Evolutionary conservation across 2,329 filamentous ascomycete species (phyloP).

Genomic region (Massarina eburnea): DNA sequence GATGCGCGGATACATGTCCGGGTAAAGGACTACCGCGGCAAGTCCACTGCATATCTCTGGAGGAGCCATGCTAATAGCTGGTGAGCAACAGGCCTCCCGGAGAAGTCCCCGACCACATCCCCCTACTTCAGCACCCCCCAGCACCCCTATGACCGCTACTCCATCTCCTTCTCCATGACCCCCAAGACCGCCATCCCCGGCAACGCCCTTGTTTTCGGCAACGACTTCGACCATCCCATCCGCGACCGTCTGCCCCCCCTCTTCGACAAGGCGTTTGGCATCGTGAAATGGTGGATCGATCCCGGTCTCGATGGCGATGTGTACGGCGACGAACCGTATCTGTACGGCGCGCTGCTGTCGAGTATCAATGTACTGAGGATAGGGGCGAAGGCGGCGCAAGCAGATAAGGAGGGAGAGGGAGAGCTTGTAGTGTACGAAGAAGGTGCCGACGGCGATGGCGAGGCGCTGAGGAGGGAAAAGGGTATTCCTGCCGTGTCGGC

Average conservation of each 20-base stretch:
- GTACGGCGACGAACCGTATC: conserved; percentile 80
- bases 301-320: conserved; percentile 88
- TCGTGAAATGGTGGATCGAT: conserved; percentile 89
- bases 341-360: conserved; percentile 80
- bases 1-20: conserved; percentile 72
- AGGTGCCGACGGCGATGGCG: conserved; percentile 51
- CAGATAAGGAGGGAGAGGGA: conserved; percentile 63
- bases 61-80: conserved; percentile 4
- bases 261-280: conserved; percentile 79
- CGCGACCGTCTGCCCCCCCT: conserved; percentile 82
- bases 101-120: conserved; percentile 66
- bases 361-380: conserved; percentile 77
- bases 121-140: conserved; percentile 74
- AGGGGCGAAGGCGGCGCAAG: conserved; percentile 54
- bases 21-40: conserved; percentile 63
- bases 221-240: conserved; percentile 92
- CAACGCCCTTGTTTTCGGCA: conserved; percentile 82
- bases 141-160: conserved; percentile 79
- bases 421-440: conserved; percentile 60
- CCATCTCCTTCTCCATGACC: conserved; percentile 75
- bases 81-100: conserved; percentile 66
- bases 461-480: conserved; percentile 42
- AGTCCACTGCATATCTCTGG: neutral
- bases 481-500: conserved; percentile 44
- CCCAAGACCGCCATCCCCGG: conserved; percentile 69